Evolutionary conservation across 2,329 filamentous ascomycete genomes (phyloP), one percentile per base, ranked within the genome.

Genomic region (Alternaria sp.): DNA sequence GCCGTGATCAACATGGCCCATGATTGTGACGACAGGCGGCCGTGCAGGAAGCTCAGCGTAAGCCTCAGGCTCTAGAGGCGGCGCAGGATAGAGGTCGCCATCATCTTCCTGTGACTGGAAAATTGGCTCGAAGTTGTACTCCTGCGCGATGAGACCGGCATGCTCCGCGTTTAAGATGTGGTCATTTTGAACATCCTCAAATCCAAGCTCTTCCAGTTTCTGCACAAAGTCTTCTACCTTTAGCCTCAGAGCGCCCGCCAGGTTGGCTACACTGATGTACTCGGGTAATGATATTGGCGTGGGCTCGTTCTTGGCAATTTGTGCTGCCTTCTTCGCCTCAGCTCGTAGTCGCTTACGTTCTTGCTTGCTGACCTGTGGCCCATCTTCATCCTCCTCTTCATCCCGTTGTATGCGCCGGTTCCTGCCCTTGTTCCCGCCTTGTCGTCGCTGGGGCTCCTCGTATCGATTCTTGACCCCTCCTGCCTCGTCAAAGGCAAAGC

Each of bases 1-100:
- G 54, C 95, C 95, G 77, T 99, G 95, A 76, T 99, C 96, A 70
- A 99, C 95, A 67, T 99, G 95, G 3, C 95, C 95, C 96, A 99
- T 99, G 73, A 99, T 99, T 0, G 96, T 98, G 39, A 99, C 94
- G 36, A 99, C 93, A 0, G 95, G 96, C 7, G 95, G 94, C 16
- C 96, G 88, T 34, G 83, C 79, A 2, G 93, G 93, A 7, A 97
- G 79, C 14, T 78, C 69, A 0, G 90, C 49, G 83, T 85, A 76
- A 94, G 92, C 70, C 89, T 88, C 8, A 54, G 72, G 61, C 54
- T 73, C 59, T 88, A 87, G 44, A 24, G 67, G 59, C 9, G 68
- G 65, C 26, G 85, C 81, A 1, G 93, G 89, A 11, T 89, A 87
- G 24, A 99, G 80, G 76, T 99, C 94, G 44, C 88, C 83, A 47